These are phyloP conservation scores for Kwoniella sp. DNA, from an alignment of 768 basidiomycete species.

Conservation along the genomic window DNA sequence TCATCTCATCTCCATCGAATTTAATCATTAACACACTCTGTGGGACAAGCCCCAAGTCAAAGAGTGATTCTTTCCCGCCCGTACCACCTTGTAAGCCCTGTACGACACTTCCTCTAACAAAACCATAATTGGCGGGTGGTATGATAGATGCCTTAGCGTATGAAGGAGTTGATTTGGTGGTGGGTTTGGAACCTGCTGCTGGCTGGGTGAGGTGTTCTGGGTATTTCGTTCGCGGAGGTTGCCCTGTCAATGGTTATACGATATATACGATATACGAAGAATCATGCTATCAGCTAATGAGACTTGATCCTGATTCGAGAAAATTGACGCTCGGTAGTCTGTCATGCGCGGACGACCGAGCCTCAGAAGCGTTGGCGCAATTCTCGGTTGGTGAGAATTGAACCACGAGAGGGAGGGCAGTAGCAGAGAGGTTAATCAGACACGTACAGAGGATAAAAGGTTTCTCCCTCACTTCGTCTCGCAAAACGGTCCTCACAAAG, in stretches of 20 bases:
- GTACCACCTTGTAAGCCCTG: constrained; percentile 40
- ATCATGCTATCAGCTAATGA: neutral
- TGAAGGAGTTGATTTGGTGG: constrained; percentile 16
- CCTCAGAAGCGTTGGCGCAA: neutral
- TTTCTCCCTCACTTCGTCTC: constrained; percentile 30
- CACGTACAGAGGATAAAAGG: constrained; percentile 52
- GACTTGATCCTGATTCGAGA: neutral
- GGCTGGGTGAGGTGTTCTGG: constrained; percentile 45
- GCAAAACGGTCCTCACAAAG: constrained; percentile 47
- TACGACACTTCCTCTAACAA: constrained; percentile 29
- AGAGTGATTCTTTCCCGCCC: constrained; percentile 44
- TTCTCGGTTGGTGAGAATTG: too few relatives aligned
- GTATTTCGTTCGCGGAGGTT: constrained; percentile 51
- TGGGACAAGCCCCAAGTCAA: constrained; percentile 51
- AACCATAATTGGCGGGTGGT: constrained; percentile 45
- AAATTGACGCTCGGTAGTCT: too few relatives aligned
- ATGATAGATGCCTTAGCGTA: constrained; percentile 34
- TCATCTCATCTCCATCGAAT: constrained; percentile 54
- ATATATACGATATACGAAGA: neutral
- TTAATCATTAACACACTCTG: constrained; percentile 52
- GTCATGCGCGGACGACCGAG: neutral
- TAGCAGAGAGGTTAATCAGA: too few relatives aligned
- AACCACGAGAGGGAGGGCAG: too few relatives aligned
- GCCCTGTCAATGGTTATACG: constrained; percentile 25
- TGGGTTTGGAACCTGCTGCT: constrained; percentile 18